A percentile compares a stretch with the other conserved stretches of the same genome.
Conservation (phyloP, 768 basidiomycete species). For the Kwoniella shandongensis region DNA sequence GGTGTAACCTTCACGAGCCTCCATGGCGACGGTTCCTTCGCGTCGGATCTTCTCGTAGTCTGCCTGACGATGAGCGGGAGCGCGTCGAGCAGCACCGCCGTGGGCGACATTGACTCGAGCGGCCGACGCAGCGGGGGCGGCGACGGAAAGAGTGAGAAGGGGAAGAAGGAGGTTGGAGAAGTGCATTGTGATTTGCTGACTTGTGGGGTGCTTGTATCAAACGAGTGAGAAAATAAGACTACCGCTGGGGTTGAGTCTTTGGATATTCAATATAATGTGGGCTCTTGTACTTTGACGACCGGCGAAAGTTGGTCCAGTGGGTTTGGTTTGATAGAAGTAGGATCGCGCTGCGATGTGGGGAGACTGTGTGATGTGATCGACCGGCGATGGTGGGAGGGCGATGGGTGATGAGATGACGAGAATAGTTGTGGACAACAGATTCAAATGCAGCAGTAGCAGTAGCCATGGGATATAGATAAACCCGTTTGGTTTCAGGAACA, state of each 20-base stretch:
- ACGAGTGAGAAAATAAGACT: no score
- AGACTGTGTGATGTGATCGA: no score
- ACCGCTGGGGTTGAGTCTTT: no score
- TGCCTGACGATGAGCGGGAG: no score
- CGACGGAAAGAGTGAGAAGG: slow-evolving; percentile 32
- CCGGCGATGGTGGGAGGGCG: neutral
- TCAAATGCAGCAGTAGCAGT: neutral
- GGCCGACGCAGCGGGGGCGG: slow-evolving; percentile 14
- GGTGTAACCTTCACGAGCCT: neutral
- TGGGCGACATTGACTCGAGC: neutral
- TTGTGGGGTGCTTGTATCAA: neutral
- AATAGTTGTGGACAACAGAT: neutral
- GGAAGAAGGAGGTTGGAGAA: slow-evolving; percentile 36
- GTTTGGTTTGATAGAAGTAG: slow-evolving; percentile 3
- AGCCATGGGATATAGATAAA: neutral
- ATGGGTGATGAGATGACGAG: slow-evolving; percentile 2
- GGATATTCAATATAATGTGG: neutral
- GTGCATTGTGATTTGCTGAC: slow-evolving; percentile 33
- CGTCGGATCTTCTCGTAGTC: slow-evolving; percentile 4
- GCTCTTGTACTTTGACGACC: slow-evolving; percentile 30
- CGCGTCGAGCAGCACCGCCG: no score
- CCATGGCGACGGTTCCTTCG: neutral
- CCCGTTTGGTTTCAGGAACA: slow-evolving; percentile 14
- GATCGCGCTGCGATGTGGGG: slow-evolving; percentile 20
- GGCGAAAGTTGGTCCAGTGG: slow-evolving; percentile 35